Base-by-base conservation (phyloP, 2,329 filamentous ascomycete species). In the Podosphaera fusca region DNA sequence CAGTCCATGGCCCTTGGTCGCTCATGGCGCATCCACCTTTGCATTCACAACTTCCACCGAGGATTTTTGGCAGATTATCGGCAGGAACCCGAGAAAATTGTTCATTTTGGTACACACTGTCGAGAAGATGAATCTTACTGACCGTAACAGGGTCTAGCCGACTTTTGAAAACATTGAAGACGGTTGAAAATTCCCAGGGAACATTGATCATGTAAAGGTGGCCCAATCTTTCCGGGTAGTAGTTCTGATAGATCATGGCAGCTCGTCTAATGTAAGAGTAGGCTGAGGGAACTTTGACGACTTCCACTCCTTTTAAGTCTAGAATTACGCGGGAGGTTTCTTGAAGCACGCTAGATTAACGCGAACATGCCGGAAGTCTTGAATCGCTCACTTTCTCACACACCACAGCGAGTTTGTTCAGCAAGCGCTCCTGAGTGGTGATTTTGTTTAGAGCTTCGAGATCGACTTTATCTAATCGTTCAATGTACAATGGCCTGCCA, bases 261-360 rank as follows among this genome's bases (percentile, higher is more conserved):
- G 87, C 88, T 69, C 84, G 79, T 66, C 80, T 80, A 64, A 98
- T 79, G 74, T 95, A 96, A 57, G 80, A 78, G 75, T 94, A 95
- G 58, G 95, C 90, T 60, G 84, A 84, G 60, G 81, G 78, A 49
- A 87, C 82, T 72, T 85, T 92, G 69, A 76, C 77, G 64, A 96
- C 73, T 59, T 87, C 87, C 31, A 98, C 89, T 60, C 89, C 89
- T 75, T 95, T 95, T 70, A 95, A 78, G 72, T 98, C 92, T 84
- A 96, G 92, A 73, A 98, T 88, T 62, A 86, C 90, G 81, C 92
- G 96, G 75, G 87, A 95, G 31, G 92, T 98, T 76, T 98, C 92
- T 66, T 95, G 83, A 58, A 98, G 81, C 67, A 84, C 80, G 65
- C 86, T 87, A 31, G 83, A 76, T 73, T 95, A 94, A 71, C 90